Base-by-base conservation (phyloP, 2,329 filamentous ascomycete species). In the Phialemonium atrogriseum region DNA sequence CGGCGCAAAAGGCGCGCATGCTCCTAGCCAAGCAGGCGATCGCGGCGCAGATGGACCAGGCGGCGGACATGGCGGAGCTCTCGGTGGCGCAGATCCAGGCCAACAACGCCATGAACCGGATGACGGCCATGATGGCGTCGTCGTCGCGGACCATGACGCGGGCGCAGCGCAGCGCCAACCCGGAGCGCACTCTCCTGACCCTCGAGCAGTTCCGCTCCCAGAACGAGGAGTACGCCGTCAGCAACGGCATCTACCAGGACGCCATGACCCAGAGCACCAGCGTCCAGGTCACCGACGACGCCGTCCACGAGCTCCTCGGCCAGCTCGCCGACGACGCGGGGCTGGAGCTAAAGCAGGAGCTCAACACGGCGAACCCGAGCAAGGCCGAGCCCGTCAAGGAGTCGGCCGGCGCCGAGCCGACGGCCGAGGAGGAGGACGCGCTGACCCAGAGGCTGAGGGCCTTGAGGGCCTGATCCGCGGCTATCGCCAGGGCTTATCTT, bases 251-350 rank as follows among this genome's bases (percentile, higher is more conserved):
- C 59, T 91, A 91, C 59, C 84, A 89, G 57, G 86, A 88, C 50
- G 84, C 85, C 37, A 89, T 88, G 40, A 77, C 74, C 14, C 80
- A 82, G 38, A 82, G 81, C 22, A 93, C 86, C 2, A 55, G 84
- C 58, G 48, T 80, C 64, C 53, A 84, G 66, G 55, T 88, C 62
- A 61, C 84, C 64, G 59, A 94, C 53, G 86, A 93, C 45, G 85
- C 88, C 44, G 85, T 94, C 2, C 86, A 94, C 55, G 78, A 85
- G 44, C 62, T 94, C 41, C 81, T 94, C 59, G 80, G 76, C 42
- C 83, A 93, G 60, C 75, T 91, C 25, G 86, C 86, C 40, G 87
- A 94, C 55, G 86, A 93, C 56, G 85, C 84, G 8, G 87, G 87
- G 33, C 74, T 94, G 32, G 83, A 91, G 57, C 66, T 94, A 39